Conservation (phyloP, 768 basidiomycete genomes). For the Panus rudis region DNA sequence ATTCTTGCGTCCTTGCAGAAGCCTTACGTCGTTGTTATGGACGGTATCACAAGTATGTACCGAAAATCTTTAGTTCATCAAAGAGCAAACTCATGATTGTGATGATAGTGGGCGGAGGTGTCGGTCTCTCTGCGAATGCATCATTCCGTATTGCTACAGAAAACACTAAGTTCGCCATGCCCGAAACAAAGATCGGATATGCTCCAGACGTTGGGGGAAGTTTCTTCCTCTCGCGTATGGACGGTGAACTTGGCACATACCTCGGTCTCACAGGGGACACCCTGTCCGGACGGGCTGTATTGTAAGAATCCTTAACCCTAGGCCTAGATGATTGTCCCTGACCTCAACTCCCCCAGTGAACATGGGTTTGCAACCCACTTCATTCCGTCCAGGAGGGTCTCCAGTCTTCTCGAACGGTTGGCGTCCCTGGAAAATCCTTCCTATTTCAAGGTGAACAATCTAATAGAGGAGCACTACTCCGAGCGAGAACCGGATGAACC, state of each 20-base stretch:
- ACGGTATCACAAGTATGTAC: constrained; percentile 83
- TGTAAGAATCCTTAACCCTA: constrained; percentile 47
- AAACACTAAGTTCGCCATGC: constrained; percentile 90
- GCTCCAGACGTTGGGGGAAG: constrained; percentile 91
- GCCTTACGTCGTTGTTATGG: constrained; percentile 87
- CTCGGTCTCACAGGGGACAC: constrained; percentile 76
- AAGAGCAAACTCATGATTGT: constrained; percentile 3
- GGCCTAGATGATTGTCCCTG: not conserved
- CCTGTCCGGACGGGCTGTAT: constrained; percentile 74
- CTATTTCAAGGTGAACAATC: constrained; percentile 51
- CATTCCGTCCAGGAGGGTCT: constrained; percentile 70
- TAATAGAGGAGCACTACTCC: constrained; percentile 54
- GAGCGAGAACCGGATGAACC: constrained; percentile 57
- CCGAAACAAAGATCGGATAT: constrained; percentile 90
- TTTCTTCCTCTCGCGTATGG: constrained; percentile 82
- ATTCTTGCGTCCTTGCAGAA: constrained; percentile 64
- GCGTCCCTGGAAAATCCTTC: constrained; percentile 45
- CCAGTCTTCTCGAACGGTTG: constrained; percentile 63
- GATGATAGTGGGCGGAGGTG: constrained; percentile 86
- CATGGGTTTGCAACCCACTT: constrained; percentile 93
- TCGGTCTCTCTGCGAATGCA: constrained; percentile 78
- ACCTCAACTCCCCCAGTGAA: constrained; percentile 70
- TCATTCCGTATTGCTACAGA: constrained; percentile 92
- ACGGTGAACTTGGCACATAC: constrained; percentile 93
- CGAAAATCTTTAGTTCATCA: constrained; percentile 6